These are phyloP conservation scores for Suillus ampliporus DNA, from an alignment of 768 basidiomycete species.

Conservation along the genomic window DNA sequence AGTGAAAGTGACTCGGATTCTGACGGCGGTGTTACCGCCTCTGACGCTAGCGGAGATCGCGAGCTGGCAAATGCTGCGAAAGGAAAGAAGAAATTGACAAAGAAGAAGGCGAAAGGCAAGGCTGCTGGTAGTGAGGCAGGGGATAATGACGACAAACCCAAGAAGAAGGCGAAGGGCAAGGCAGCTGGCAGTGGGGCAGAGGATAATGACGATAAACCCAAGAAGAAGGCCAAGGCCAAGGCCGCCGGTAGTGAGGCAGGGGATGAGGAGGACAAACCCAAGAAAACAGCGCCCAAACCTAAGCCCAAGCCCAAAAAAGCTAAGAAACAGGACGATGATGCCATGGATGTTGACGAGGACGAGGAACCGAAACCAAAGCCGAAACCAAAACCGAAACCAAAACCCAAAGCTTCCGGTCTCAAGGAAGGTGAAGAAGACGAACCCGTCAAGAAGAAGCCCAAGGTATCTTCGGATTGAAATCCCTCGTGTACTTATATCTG, in stretches of 20 bases:
- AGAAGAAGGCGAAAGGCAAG: conserved; percentile 50
- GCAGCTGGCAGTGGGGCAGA: conserved; percentile 31
- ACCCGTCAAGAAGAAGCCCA: conserved; percentile 79
- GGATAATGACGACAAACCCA: conserved; percentile 45
- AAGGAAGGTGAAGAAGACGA: conserved; percentile 48
- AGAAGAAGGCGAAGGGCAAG: conserved; percentile 54
- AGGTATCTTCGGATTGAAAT: conserved; percentile 45
- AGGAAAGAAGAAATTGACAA: conserved; percentile 41
- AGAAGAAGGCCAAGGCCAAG: conserved; percentile 53
- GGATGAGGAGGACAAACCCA: conserved; percentile 46
- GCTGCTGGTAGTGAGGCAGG: conserved; percentile 49
- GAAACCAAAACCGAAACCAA: conserved; percentile 48
- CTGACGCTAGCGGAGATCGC: conserved; percentile 83
- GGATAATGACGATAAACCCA: conserved; percentile 46
- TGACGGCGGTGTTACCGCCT: conserved; percentile 75
- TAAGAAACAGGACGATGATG: conserved; percentile 48
- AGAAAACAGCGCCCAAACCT: conserved; percentile 53
- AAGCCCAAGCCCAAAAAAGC: conserved; percentile 49
- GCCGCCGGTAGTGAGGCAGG: conserved; percentile 33
- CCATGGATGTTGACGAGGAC: conserved; percentile 54
- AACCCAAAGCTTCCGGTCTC: conserved; percentile 40
- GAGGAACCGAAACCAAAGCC: conserved; percentile 42
- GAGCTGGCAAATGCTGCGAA: conserved; percentile 53
- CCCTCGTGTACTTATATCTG: neutral
- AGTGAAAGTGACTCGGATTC: conserved; percentile 70